phyloP scores from a whole-genome alignment of 2,329 filamentous ascomycete genomes.

The Cladorrhinum sp. region DNA sequence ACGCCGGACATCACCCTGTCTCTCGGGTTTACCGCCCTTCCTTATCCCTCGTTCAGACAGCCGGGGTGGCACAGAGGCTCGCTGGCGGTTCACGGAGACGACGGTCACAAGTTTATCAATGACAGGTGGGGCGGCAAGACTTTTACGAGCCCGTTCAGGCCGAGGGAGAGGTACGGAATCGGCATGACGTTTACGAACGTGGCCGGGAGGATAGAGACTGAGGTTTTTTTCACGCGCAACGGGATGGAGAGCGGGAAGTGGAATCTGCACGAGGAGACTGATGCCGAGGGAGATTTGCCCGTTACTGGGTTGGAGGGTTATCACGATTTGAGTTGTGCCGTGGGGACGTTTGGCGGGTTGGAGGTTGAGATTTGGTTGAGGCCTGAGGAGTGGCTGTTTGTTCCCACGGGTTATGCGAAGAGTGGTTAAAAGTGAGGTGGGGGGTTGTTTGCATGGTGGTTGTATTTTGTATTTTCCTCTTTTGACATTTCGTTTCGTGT shows the following conservation, averaged over 20 bases:
- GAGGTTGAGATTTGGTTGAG: conserved; percentile 66
- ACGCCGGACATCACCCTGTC: conserved; percentile 54
- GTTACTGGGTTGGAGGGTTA: conserved; percentile 67
- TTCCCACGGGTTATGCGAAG: conserved; percentile 19
- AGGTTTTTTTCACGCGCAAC: conserved; percentile 69
- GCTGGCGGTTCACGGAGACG: conserved; percentile 74
- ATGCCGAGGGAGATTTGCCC: conserved; percentile 58
- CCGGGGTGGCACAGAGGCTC: conserved; percentile 79
- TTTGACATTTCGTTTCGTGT: neutral
- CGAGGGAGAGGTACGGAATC: conserved; percentile 66
- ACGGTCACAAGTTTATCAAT: conserved; percentile 73
- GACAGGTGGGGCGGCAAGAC: conserved; percentile 69
- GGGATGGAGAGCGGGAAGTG: conserved; percentile 60
- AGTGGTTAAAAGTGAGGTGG: neutral
- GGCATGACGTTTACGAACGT: conserved; percentile 59
- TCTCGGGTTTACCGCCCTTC: conserved; percentile 68
- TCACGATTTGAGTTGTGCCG: conserved; percentile 66
- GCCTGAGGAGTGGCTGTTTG: conserved; percentile 56
- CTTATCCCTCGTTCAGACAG: conserved; percentile 73
- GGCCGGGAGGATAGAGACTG: conserved; percentile 41
- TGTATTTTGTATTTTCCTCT: neutral
- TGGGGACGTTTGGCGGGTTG: conserved; percentile 68
- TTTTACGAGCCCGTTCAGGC: conserved; percentile 62
- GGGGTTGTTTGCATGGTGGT: neutral
- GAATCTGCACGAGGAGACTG: conserved; percentile 73